Conservation (phyloP, 352 stramenopile species). For the Globisporangium megalacanthum region DNA sequence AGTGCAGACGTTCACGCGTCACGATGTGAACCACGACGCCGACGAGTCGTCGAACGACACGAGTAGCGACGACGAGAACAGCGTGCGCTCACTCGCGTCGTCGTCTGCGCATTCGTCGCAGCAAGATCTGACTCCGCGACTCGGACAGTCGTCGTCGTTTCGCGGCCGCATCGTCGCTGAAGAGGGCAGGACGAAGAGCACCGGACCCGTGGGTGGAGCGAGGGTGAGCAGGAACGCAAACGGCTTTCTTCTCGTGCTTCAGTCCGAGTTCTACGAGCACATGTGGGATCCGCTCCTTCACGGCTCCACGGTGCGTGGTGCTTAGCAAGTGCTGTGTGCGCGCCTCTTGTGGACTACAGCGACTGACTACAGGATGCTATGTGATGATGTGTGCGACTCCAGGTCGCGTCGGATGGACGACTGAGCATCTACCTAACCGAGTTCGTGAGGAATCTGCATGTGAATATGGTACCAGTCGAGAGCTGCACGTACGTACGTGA, state of each 20-base stretch:
- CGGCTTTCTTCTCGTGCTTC: slow-evolving; percentile 41
- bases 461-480: slow-evolving; percentile 48
- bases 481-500: slow-evolving; percentile 42
- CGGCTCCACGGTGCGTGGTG: slow-evolving; percentile 26
- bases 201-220: not conserved
- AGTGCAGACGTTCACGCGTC: slow-evolving; percentile 40
- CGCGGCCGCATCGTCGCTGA: slow-evolving; percentile 7
- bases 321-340: not conserved
- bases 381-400: slow-evolving; percentile 1
- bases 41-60: slow-evolving; percentile 29
- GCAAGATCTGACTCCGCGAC: slow-evolving; percentile 3
- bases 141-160: slow-evolving; percentile 13
- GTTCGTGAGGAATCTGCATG: slow-evolving; percentile 54
- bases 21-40: slow-evolving; percentile 25
- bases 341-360: not conserved
- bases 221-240: slow-evolving; percentile 27
- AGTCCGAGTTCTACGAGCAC: slow-evolving; percentile 52
- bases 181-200: slow-evolving; percentile 1
- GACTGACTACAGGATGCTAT: not conserved
- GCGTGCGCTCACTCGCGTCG: slow-evolving; percentile 5
- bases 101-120: slow-evolving; percentile 1
- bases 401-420: slow-evolving; percentile 31
- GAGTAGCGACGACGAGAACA: slow-evolving; percentile 31
- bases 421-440: slow-evolving; percentile 57
- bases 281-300: slow-evolving; percentile 49